Percentiles rank a stretch among this genome's conserved stretches.
Evolutionary conservation across 2,329 filamentous ascomycete genomes (phyloP).

Genomic region (Emericellopsis cladophorae): DNA sequence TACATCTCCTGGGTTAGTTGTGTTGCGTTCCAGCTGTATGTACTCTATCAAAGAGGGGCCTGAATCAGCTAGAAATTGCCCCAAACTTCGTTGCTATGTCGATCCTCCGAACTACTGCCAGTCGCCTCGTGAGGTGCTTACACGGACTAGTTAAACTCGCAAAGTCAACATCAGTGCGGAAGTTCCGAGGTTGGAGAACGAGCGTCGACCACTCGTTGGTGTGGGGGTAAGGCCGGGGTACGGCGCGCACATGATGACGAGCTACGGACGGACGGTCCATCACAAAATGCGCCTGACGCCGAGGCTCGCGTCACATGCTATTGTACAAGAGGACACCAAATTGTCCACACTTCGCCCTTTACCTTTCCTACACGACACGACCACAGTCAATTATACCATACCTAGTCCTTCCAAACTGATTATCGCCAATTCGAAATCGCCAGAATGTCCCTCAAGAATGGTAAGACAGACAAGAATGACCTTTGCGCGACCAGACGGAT

Average conservation of each 20-base stretch:
- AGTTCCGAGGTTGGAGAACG: not conserved
- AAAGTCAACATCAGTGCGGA: not conserved
- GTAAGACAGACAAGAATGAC: conserved; percentile 26
- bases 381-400: too few species aligned
- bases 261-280: too few species aligned
- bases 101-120: too few species aligned
- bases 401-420: not conserved
- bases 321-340: not conserved
- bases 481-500: not conserved
- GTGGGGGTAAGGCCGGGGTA: too few species aligned
- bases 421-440: conserved; percentile 2
- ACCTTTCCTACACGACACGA: too few species aligned
- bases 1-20: too few species aligned
- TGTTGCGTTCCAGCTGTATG: too few species aligned
- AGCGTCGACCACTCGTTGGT: too few species aligned
- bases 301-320: conserved; percentile 19
- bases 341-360: not conserved
- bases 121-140: not conserved
- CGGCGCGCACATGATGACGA: too few species aligned
- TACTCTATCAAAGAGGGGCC: too few species aligned
- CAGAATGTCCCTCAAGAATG: conserved; percentile 63
- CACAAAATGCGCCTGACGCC: conserved; percentile 5
- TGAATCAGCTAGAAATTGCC: too few species aligned
- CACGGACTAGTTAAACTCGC: not conserved
- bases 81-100: too few species aligned